These are phyloP conservation scores for Phytophthora syringae DNA, from an alignment of 352 stramenopile species.

Conservation along the genomic window DNA sequence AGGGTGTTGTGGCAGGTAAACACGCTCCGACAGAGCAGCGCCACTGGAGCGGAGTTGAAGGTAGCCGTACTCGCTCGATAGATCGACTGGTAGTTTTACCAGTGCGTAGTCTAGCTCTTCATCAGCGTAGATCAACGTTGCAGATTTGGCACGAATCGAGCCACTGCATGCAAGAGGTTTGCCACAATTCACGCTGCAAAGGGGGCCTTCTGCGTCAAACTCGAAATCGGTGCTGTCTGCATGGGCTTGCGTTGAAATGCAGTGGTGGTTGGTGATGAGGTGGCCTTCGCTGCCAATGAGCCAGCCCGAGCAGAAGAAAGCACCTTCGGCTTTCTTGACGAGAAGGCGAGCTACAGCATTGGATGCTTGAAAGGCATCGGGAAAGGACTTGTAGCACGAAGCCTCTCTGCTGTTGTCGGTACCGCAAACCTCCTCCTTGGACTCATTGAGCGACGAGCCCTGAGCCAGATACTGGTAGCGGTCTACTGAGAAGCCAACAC, in stretches of 20 bases:
- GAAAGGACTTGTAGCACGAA: conserved; percentile 44
- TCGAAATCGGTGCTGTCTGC: conserved; percentile 71
- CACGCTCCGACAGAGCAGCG: conserved; percentile 45
- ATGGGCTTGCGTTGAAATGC: conserved; percentile 51
- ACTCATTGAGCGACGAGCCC: conserved; percentile 18
- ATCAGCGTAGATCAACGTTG: conserved; percentile 48
- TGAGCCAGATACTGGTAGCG: conserved; percentile 45
- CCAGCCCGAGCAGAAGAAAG: conserved; percentile 80
- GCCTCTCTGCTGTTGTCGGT: conserved; percentile 61
- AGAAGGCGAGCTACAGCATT: conserved; percentile 60
- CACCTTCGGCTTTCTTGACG: conserved; percentile 57
- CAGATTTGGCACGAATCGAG: conserved; percentile 29
- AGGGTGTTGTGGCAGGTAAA: conserved; percentile 72
- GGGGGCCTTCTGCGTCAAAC: conserved; percentile 52
- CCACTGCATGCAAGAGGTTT: conserved; percentile 44
- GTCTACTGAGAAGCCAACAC: conserved; percentile 59
- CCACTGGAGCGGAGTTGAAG: conserved; percentile 54
- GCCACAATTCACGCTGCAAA: conserved; percentile 45
- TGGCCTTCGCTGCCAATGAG: conserved; percentile 76
- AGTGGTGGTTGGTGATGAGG: conserved; percentile 83
- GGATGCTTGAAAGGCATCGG: conserved; percentile 20
- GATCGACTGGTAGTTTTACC: conserved; percentile 59
- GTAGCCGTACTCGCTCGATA: conserved; percentile 56
- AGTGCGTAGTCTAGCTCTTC: conserved; percentile 65
- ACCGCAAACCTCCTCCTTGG: conserved; percentile 59